Evolutionary conservation across 2,329 filamentous ascomycete species (phyloP).

Genomic region (Proliferodiscus dingleyae): DNA sequence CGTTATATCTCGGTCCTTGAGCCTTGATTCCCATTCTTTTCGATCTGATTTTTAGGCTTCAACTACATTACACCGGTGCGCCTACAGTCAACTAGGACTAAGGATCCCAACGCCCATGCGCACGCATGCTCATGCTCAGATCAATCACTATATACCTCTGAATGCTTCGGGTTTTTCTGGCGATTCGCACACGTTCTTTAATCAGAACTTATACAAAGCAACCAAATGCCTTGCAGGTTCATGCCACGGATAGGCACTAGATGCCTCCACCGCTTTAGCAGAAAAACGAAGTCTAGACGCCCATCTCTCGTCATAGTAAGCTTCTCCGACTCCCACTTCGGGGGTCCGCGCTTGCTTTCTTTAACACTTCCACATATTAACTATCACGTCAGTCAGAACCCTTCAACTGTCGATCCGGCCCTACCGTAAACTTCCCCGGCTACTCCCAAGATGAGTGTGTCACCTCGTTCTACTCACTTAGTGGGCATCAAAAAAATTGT

Average conservation of each 20-base stretch:
- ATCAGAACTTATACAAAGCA: neutral
- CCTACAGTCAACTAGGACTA: too few species aligned
- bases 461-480: neutral
- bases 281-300: slow-evolving; percentile 13
- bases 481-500: too few species aligned
- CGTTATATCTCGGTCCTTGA: neutral
- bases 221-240: slow-evolving; percentile 13
- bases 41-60: neutral
- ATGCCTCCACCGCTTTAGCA: slow-evolving; percentile 14
- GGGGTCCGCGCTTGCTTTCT: too few species aligned
- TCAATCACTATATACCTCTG: too few species aligned
- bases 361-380: neutral
- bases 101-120: too few species aligned
- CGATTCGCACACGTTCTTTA: slow-evolving; percentile 1
- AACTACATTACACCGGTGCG: neutral
- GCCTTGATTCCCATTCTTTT: neutral
- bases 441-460: slow-evolving; percentile 56
- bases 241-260: slow-evolving; percentile 12
- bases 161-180: too few species aligned
- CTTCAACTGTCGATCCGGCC: slow-evolving; percentile 51
- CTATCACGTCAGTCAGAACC: slow-evolving; percentile 36
- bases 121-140: too few species aligned
- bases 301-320: slow-evolving; percentile 19
- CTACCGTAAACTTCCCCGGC: slow-evolving; percentile 48
- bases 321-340: too few species aligned